phyloP scores from a whole-genome alignment of 2,329 filamentous ascomycete genomes.

The Cladorrhinum sp. region DNA sequence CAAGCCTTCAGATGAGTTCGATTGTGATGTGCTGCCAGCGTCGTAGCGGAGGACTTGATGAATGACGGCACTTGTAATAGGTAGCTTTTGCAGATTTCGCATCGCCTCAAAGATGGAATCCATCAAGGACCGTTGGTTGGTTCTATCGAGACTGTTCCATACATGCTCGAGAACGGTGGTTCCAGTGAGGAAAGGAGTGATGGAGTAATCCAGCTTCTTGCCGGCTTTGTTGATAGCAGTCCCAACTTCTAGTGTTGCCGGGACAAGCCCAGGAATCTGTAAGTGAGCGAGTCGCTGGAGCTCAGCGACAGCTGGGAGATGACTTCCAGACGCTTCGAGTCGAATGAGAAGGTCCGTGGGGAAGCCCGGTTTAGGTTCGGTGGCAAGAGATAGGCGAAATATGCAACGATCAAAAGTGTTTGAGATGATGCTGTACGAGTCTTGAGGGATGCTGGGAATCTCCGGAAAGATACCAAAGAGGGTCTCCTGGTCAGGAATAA shows the following conservation, averaged over 20 bases:
- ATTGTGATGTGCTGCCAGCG: neutral
- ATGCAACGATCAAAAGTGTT: constrained; percentile 2
- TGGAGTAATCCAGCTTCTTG: constrained; percentile 1
- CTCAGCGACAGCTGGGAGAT: neutral
- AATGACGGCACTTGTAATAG: neutral
- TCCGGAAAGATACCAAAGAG: constrained; percentile 5
- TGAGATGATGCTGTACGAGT: constrained; percentile 1
- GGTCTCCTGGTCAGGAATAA: constrained; percentile 1
- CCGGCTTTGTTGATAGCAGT: neutral
- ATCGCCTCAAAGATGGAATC: neutral
- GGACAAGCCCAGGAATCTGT: constrained; percentile 3
- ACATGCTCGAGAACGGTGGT: constrained; percentile 1
- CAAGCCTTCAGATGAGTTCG: neutral
- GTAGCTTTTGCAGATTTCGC: neutral
- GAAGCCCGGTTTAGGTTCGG: constrained; percentile 1
- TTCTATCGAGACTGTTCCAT: neutral
- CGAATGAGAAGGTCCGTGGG: constrained; percentile 3
- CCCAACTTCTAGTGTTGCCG: constrained; percentile 2
- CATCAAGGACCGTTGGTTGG: neutral
- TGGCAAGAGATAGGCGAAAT: neutral
- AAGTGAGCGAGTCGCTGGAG: constrained; percentile 1
- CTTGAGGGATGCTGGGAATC: neutral
- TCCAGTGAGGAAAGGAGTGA: constrained; percentile 1
- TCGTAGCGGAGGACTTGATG: neutral
- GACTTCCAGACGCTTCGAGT: neutral